A percentile compares a stretch with the other conserved stretches of the same genome.
These are phyloP conservation scores for Zygoascus hellenicus DNA, from an alignment of 1,139 yeast genomes.

Conservation along the genomic window DNA sequence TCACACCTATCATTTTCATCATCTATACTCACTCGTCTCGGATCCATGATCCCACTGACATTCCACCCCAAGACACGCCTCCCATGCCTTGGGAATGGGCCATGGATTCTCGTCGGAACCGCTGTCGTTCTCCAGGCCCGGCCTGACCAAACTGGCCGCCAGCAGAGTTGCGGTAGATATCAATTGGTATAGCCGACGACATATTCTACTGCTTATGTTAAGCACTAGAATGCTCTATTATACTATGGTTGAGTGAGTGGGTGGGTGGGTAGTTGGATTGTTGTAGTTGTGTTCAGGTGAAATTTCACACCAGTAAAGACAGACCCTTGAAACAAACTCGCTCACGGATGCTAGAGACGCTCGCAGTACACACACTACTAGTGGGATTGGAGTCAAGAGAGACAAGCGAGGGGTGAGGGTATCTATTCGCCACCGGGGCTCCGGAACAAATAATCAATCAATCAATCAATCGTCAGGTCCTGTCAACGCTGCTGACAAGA, in stretches of 20 bases:
- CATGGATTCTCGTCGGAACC: slow-evolving; percentile 71
- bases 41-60: slow-evolving; percentile 92
- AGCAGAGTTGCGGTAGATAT: slow-evolving; percentile 30
- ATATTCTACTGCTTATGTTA: slow-evolving; percentile 11
- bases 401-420: no score
- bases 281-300: no score
- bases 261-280: neutral
- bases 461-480: no score
- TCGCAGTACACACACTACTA: no score
- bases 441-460: no score
- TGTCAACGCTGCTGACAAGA: no score
- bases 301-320: no score
- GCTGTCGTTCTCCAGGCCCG: slow-evolving; percentile 29
- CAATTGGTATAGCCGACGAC: slow-evolving; percentile 39
- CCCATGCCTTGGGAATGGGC: slow-evolving; percentile 98
- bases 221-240: neutral
- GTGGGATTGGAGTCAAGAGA: no score
- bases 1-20: no score
- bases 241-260: neutral
- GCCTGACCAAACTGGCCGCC: slow-evolving; percentile 4
- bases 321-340: no score
- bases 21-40: slow-evolving; percentile 82
- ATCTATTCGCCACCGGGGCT: no score
- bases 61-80: slow-evolving; percentile 97
- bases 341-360: no score